Conservation (phyloP, 495 filamentous ascomycete species). For the Penicillium atrosanguineum region DNA sequence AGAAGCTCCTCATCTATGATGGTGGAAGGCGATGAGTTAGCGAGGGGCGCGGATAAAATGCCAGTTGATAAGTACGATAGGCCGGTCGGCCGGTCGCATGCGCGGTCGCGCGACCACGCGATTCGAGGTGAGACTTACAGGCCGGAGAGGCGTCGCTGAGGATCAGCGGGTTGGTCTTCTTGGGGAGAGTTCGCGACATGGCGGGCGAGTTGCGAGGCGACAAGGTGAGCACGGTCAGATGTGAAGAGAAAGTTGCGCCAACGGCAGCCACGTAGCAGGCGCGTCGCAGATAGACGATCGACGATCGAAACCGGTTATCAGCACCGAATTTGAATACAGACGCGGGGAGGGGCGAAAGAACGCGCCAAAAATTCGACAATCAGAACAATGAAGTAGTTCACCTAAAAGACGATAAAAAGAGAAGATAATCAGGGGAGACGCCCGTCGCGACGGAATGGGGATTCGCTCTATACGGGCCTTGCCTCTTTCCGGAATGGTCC, state of each 20-base stretch:
- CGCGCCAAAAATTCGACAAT: constrained; percentile 1
- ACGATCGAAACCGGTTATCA: constrained; percentile 4
- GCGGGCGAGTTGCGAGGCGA: constrained; percentile 14
- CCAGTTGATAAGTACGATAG: constrained; percentile 4
- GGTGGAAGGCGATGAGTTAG: constrained; percentile 27
- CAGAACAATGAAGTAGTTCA: background rate
- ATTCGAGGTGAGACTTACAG: constrained; percentile 44
- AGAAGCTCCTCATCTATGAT: constrained; percentile 75
- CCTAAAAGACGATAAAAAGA: constrained; percentile 11
- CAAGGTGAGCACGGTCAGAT: constrained; percentile 11
- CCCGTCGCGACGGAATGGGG: constrained; percentile 19
- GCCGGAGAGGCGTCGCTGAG: constrained; percentile 65
- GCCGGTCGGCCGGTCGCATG: constrained; percentile 9
- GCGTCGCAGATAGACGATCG: constrained; percentile 28
- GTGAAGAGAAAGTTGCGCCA: constrained; percentile 30
- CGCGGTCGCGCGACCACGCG: constrained; percentile 23
- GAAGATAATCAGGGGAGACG: constrained; percentile 27
- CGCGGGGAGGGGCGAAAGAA: background rate
- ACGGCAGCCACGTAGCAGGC: constrained; percentile 50
- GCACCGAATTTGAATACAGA: constrained; percentile 7
- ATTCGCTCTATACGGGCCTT: constrained; percentile 15
- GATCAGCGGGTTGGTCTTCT: constrained; percentile 73
- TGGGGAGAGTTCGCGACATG: constrained; percentile 70
- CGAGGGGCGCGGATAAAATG: constrained; percentile 1
- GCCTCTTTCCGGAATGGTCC: constrained; percentile 27